phyloP scores from a whole-genome alignment of 2,329 filamentous ascomycete species.

The Verticillium isaacii region DNA sequence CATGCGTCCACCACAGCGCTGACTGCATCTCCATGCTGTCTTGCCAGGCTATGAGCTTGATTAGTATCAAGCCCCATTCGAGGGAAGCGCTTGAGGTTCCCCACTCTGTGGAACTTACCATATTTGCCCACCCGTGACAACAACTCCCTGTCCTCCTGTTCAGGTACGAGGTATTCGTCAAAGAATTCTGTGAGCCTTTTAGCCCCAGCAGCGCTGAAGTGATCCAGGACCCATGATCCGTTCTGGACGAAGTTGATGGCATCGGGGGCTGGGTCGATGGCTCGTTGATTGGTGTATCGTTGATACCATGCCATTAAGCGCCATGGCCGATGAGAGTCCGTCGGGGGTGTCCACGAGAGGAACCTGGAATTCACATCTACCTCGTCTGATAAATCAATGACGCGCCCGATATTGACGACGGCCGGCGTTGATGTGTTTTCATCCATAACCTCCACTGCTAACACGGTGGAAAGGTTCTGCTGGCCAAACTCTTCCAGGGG shows the following conservation, averaged over 20 bases:
- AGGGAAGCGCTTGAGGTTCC: not conserved
- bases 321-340: constrained; percentile 7
- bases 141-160: constrained; percentile 8
- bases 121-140: constrained; percentile 15
- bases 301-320: constrained; percentile 15
- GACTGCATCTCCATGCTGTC: constrained; percentile 20
- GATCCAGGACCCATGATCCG: constrained; percentile 20
- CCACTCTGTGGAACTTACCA: constrained; percentile 7
- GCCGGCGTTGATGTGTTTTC: too few relatives aligned
- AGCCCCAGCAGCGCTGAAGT: constrained; percentile 18
- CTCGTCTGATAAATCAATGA: constrained; percentile 5
- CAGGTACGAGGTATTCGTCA: constrained; percentile 16
- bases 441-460: not conserved
- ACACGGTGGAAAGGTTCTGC: not conserved
- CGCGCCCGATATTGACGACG: not conserved
- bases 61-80: not conserved
- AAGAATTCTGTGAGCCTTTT: constrained; percentile 18
- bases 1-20: constrained; percentile 16
- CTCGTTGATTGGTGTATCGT: constrained; percentile 16
- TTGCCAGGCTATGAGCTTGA: constrained; percentile 15
- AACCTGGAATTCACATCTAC: not conserved
- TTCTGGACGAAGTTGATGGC: constrained; percentile 14
- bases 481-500: not conserved
- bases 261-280: constrained; percentile 9
- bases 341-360: constrained; percentile 10